Evolutionary conservation across 2,329 filamentous ascomycete genomes (phyloP), one percentile per base, ranked within the genome.

Genomic region (Pseudogymnoascus sp.): DNA sequence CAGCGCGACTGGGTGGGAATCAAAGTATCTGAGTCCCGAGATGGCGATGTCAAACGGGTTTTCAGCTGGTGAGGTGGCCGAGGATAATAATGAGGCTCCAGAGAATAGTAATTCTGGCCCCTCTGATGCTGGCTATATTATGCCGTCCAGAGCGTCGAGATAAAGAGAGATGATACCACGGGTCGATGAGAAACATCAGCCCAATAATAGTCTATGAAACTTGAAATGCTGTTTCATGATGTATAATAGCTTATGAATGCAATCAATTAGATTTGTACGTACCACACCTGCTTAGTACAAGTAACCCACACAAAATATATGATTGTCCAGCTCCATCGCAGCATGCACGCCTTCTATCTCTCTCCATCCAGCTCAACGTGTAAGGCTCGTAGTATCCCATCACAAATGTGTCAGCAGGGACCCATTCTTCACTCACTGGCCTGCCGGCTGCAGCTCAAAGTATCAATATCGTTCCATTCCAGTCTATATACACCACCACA

Each of bases 401-500:
- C 29, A 33, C 15, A 5, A 13, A 29, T 31, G 33, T n/a, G 39
- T 60, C 33, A 25, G 13, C 12, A 9, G 6, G 13, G 33, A 29
- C 39, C 58, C 33, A 55, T 55, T 15, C 48, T 13, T 55, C 48
- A 55, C 29, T 55, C 58, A 60, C 35, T 17, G 39, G 8, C 25
- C 58, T 15, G 13, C 27, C 15, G 15, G 39, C 13, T 60, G 58
- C 9, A 60, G 38, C 27, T 21, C 10, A 5, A 55, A 55, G 29
- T 33, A 55, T 55, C 48, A 55, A 55, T 55, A 41, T 51, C 59
- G 48, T 35, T 38, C 42, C 39, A 61, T 38, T 59, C 38, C 48
- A 55, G 25, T 61, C 61, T 66, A 69, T 69, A 64, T 67, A 67
- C 67, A 68, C 62, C 48, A 60, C 63, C 38, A 66, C 36, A 62